Percentiles rank a stretch among this genome's conserved stretches.
Conservation (phyloP, 129 eudicot genomes). For the Smallanthus sonchifolius region DNA sequence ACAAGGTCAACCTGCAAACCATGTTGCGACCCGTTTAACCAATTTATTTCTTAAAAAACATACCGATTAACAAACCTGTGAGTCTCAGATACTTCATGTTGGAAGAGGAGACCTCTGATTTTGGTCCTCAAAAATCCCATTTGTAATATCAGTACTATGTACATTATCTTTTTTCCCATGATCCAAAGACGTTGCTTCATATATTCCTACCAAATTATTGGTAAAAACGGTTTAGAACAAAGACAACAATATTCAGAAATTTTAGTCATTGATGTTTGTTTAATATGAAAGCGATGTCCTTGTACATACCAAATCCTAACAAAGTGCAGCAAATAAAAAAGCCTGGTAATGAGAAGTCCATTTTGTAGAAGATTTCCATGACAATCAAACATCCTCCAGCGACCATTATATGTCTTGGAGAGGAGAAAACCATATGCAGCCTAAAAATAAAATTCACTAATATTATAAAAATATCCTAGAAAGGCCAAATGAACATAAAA, state of each 20-base stretch:
- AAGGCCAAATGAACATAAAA: background rate
- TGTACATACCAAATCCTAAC: conserved; percentile 72
- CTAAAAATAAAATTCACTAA: conserved; percentile 31
- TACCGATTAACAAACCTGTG: conserved; percentile 6
- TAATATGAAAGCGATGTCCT: background rate
- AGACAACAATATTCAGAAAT: background rate
- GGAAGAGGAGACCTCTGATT: conserved; percentile 79
- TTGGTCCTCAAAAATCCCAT: conserved; percentile 65
- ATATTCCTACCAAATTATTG: conserved; percentile 51
- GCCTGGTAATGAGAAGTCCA: conserved; percentile 84
- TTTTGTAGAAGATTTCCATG: conserved; percentile 73
- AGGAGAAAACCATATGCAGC: conserved; percentile 97
- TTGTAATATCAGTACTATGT: conserved; percentile 47
- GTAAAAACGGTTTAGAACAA: conserved; percentile 1
- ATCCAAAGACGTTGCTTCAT: conserved; percentile 88
- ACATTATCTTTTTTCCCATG: conserved; percentile 62
- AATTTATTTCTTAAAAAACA: background rate
- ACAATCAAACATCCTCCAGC: conserved; percentile 82
- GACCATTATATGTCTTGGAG: conserved; percentile 88
- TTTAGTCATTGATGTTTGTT: background rate
- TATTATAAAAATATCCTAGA: background rate
- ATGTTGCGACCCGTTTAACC: background rate
- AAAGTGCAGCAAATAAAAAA: conserved; percentile 68
- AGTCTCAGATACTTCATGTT: conserved; percentile 47
- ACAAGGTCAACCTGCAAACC: too few species aligned